phyloP scores from a whole-genome alignment of 768 basidiomycete species.

The Mycena indigotica region DNA sequence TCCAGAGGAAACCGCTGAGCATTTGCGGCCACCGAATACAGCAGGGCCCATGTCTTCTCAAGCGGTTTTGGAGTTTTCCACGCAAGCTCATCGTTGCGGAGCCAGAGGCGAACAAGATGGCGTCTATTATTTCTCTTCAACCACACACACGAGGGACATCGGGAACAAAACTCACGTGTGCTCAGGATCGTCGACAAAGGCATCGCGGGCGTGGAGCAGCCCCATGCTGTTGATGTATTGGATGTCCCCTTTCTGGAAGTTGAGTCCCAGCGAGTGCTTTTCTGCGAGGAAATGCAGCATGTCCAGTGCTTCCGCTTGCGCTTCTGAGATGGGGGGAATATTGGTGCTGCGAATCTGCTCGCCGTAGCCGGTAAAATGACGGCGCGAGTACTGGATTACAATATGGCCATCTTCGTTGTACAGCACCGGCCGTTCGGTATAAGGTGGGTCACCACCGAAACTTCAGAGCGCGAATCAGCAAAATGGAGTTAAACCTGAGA shows the following conservation, averaged over 20 bases:
- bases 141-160: background rate
- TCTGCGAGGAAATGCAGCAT: slow-evolving; percentile 47
- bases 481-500: slow-evolving; percentile 13
- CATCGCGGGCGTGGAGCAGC: slow-evolving; percentile 47
- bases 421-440: slow-evolving; percentile 40
- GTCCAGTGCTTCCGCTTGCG: slow-evolving; percentile 52
- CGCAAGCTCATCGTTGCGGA: slow-evolving; percentile 48
- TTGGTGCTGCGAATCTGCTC: slow-evolving; percentile 35
- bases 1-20: slow-evolving; percentile 47
- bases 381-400: slow-evolving; percentile 50
- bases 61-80: slow-evolving; percentile 46
- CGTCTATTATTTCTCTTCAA: slow-evolving; percentile 33
- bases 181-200: slow-evolving; percentile 43
- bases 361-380: slow-evolving; percentile 46
- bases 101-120: slow-evolving; percentile 48
- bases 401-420: slow-evolving; percentile 41
- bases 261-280: slow-evolving; percentile 44
- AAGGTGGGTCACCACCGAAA: slow-evolving; percentile 41
- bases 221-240: slow-evolving; percentile 52
- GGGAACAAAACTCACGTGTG: slow-evolving; percentile 38
- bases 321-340: slow-evolving; percentile 51
- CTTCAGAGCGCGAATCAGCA: slow-evolving; percentile 29
- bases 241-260: slow-evolving; percentile 52
- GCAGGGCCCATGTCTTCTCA: slow-evolving; percentile 38
- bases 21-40: slow-evolving; percentile 44